Base-by-base conservation (phyloP, 768 basidiomycete species). In the Hypsizygus marmoreus region DNA sequence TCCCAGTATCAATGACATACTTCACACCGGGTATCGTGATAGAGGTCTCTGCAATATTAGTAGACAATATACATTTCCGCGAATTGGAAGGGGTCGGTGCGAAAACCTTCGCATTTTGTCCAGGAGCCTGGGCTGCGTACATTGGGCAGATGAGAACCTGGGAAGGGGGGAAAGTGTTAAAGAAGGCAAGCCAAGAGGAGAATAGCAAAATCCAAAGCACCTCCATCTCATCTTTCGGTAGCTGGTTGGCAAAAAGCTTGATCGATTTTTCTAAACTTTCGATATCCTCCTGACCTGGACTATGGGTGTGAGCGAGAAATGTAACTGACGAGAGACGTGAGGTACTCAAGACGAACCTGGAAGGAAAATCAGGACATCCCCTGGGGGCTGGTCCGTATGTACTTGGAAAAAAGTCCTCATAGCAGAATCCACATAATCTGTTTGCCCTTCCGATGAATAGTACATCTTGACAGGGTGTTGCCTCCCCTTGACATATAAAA, bases 41-140 rank as follows among this genome's bases (percentile, higher is more conserved):
- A 10, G 89, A 91, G 0, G 97, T 98, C 67, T 99, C 97, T 9
- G 97, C 97, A 47, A 99, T 95, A 66, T 98, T 99, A 13, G 97
- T 99, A 2, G 97, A 88, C 29, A 99, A 74, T 51, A 99, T 92
- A 67, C 94, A 89, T 67, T 97, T 95, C 45, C 97, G 81, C 2
- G 79, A 81, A 41, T 82, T 77, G 1, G 79, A 61, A 11, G 87
- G 82, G 0, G 89, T 68, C 1, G 81, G 68, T 0, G 66, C 60
- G 66, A 98, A 98, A 36, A 90, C 90, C 60, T 82, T 82, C 33
- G 81, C 68, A 66, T 97, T 94, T 51, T 88, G 81, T 9, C 74
- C 70, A 19, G 85, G 79, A 6, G 91, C 84, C 51, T 97, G 82
- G 4, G 91, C 82, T 25, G 94, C 91, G 61, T 88, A 97, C 72